Percentiles rank a stretch among this genome's conserved stretches.
These are phyloP conservation scores for Onygenales sp. DNA, from an alignment of 2,329 filamentous ascomycete species.

Conservation along the genomic window DNA sequence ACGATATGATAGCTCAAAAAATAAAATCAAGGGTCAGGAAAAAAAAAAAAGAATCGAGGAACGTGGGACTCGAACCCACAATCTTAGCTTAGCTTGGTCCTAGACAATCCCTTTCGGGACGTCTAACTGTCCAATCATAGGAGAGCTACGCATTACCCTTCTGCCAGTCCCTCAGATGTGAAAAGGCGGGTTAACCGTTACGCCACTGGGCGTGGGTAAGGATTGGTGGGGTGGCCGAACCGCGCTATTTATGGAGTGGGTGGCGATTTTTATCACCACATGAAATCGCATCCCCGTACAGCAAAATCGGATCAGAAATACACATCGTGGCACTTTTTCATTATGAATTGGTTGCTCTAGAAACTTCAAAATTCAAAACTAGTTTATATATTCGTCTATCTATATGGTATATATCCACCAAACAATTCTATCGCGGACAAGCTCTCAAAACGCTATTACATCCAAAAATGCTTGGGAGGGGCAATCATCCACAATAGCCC, in stretches of 20 bases:
- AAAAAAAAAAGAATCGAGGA: conserved; percentile 8
- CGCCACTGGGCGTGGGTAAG: neutral
- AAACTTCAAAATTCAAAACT: neutral
- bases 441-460: neutral
- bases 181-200: neutral
- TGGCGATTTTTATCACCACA: too few species aligned
- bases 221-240: neutral
- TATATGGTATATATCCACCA: neutral
- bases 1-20: too few species aligned
- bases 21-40: neutral
- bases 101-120: neutral
- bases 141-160: conserved; percentile 15
- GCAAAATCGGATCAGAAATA: too few species aligned
- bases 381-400: neutral
- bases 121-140: conserved; percentile 7
- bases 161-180: conserved; percentile 11
- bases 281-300: too few species aligned
- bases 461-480: neutral
- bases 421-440: neutral
- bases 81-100: conserved; percentile 11
- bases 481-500: too few species aligned
- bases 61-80: conserved; percentile 15
- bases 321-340: too few species aligned
- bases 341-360: too few species aligned
- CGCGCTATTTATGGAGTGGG: too few species aligned